Conservation (phyloP, 2,329 filamentous ascomycete genomes). For the Nemania sp. region DNA sequence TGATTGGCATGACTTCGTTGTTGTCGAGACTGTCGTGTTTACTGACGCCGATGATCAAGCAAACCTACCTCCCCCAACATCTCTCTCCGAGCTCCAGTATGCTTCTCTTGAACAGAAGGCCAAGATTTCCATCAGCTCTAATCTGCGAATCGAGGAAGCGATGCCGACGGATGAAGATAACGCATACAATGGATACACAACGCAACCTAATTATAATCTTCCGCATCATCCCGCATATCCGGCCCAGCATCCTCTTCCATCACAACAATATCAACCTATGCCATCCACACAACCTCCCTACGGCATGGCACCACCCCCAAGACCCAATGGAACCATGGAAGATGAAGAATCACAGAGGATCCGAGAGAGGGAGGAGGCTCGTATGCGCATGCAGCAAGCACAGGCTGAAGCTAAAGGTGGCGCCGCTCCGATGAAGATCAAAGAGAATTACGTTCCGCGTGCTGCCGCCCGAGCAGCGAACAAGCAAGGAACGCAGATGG, state of each 20-base stretch:
- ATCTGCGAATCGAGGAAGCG: conserved; percentile 91
- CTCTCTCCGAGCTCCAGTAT: conserved; percentile 90
- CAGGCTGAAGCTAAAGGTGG: conserved; percentile 80
- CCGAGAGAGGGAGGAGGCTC: conserved; percentile 70
- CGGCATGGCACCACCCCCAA: conserved; percentile 51
- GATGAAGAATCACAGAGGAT: conserved; percentile 74
- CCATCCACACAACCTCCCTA: conserved; percentile 53
- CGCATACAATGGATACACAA: conserved; percentile 64
- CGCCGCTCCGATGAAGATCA: conserved; percentile 83
- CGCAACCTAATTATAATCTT: conserved; percentile 54
- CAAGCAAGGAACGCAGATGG: conserved; percentile 73
- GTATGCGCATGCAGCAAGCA: conserved; percentile 76
- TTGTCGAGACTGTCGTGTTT: conserved; percentile 95
- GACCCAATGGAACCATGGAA: conserved; percentile 59
- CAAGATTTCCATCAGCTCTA: conserved; percentile 84
- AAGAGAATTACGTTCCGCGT: conserved; percentile 90
- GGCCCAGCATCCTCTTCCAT: conserved; percentile 55
- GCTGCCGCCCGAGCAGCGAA: conserved; percentile 79
- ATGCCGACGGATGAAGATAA: conserved; percentile 84
- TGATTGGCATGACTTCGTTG: conserved; percentile 97
- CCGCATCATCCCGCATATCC: conserved; percentile 59
- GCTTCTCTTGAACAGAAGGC: conserved; percentile 96
- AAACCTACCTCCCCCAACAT: conserved; percentile 88
- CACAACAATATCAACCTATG: conserved; percentile 52
- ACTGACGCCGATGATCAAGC: conserved; percentile 87